Base-by-base conservation (phyloP, 495 filamentous ascomycete species). In the Bacidia rubella region DNA sequence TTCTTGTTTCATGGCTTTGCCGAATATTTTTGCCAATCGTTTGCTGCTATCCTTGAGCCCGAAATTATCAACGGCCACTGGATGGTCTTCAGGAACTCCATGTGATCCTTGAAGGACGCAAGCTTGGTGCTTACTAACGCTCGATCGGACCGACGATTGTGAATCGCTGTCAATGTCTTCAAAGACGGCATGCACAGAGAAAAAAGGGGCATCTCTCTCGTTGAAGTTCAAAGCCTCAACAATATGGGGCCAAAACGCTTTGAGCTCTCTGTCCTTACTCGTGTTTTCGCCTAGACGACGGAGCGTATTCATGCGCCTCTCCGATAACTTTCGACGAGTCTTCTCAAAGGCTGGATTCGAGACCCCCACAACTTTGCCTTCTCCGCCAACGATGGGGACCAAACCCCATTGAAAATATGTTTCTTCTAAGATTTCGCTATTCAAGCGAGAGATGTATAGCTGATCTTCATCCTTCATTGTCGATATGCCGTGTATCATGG, bases 381-480 rank as follows among this genome's bases (percentile, higher is more conserved):
- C 74, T 12, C 65, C 68, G 1, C 79, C 80, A n/a, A 84, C 72
- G 43, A 85, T 63, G 11, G 81, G 81, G 11, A 83, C 78, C 48
- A 85, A 74, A 1, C 75, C 76, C 80, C 80, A 85, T 50, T 74
- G 76, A 63, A 85, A 85, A 58, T 78, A 83, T 0, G 79, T 75
- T 62, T 87, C 83, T 63, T 87, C 83, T 7, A 82, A 56, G 48
- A 71, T 81, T 2, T 72, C 73, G 17, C 46, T 45, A 3, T 35
- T 21, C 2, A 29, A 47, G 15, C 83, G 71, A 43, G 69, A 70
- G 19, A 85, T 66, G 59, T 85, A 83, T 2, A 86, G 64, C 46
- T 73, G 72, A 59, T 86, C 82, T 58, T 86, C 82, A 56, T 86
- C 76, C 60, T 85, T 86, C 81, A 85, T 83, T 3, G 77, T 85